These are phyloP conservation scores for Ambrosia artemisiifolia DNA, from an alignment of 129 eudicot species.

Conservation along the genomic window DNA sequence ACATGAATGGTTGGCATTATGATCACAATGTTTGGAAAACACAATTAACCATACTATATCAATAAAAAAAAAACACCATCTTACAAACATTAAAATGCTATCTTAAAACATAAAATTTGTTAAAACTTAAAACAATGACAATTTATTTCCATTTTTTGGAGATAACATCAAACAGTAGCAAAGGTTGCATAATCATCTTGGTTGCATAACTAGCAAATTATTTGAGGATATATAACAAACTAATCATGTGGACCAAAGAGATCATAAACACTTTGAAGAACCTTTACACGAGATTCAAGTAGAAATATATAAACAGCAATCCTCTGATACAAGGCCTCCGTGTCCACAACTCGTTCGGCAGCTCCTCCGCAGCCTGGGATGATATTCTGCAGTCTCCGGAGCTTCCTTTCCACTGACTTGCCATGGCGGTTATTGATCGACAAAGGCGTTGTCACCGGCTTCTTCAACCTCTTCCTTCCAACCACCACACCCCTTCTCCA, in stretches of 20 bases:
- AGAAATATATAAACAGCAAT: slow-evolving; percentile 26
- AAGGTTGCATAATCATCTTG: background rate
- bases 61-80: background rate
- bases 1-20: background rate
- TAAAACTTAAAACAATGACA: background rate
- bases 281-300: slow-evolving; percentile 31
- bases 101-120: background rate
- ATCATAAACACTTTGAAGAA: slow-evolving; percentile 27
- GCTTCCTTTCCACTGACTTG: slow-evolving; percentile 15
- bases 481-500: slow-evolving; percentile 29
- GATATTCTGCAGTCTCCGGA: slow-evolving; percentile 30
- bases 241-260: slow-evolving; percentile 25
- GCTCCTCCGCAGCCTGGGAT: slow-evolving; percentile 26
- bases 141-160: background rate
- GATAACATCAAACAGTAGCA: background rate
- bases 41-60: background rate
- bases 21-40: background rate
- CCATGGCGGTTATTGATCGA: background rate
- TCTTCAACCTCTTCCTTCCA: slow-evolving; percentile 21
- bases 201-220: background rate
- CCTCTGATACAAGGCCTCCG: slow-evolving; percentile 25
- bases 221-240: background rate
- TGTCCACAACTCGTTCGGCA: slow-evolving; percentile 9
- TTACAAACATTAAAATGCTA: background rate
- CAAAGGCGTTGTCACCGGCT: background rate